Evolutionary conservation across 1,139 yeast genomes (phyloP).

Genomic region (Nakaseomyces bracarensis): DNA sequence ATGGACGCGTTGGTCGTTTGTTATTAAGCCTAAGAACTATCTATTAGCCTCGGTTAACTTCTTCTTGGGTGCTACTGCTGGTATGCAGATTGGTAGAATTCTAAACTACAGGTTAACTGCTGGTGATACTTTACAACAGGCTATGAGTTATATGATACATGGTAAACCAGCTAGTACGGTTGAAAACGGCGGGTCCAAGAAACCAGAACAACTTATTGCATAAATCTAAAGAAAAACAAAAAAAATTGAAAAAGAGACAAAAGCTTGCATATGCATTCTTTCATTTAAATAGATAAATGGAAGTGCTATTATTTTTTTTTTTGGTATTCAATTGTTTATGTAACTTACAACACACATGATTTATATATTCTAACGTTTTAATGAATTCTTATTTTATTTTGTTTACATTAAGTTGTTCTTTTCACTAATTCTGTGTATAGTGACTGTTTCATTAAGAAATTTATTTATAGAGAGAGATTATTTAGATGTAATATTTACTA

Average conservation of each 20-base stretch:
- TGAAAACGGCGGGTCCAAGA: not conserved
- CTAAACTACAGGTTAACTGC: slow-evolving; percentile 47
- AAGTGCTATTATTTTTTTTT: no score
- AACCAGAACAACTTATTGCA: slow-evolving; percentile 4
- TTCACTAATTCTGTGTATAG: no score
- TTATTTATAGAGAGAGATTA: no score
- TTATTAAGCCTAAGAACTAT: slow-evolving; percentile 80
- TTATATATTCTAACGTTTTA: no score
- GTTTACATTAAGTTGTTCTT: no score
- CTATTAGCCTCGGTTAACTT: slow-evolving; percentile 89
- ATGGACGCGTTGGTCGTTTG: slow-evolving; percentile 98
- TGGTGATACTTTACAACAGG: slow-evolving; percentile 47
- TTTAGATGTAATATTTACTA: no score
- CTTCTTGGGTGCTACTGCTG: slow-evolving; percentile 86
- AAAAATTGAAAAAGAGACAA: not conserved
- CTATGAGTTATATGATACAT: slow-evolving; percentile 48
- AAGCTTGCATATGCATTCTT: no score
- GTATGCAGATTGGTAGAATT: slow-evolving; percentile 70
- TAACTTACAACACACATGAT: no score
- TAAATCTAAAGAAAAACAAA: not conserved
- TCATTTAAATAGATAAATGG: no score
- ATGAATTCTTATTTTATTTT: no score
- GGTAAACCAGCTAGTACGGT: slow-evolving; percentile 31
- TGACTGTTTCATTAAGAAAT: no score
- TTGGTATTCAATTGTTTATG: no score